Conservation (phyloP, 2,329 filamentous ascomycete genomes). For the Falciphora oryzae region DNA sequence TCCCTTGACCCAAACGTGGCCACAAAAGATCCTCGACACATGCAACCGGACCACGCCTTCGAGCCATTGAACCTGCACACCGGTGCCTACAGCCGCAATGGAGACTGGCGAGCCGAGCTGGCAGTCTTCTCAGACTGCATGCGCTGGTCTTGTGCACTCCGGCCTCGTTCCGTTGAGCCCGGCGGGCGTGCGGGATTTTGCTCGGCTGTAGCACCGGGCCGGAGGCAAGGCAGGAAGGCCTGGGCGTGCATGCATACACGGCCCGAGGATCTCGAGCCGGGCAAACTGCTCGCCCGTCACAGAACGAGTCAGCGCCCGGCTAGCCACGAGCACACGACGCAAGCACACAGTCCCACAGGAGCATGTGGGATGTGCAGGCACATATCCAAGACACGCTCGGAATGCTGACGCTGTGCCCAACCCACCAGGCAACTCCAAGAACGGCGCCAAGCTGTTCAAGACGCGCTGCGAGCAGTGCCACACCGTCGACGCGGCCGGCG, state of each 20-base stretch:
- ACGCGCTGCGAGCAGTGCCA: conserved; percentile 98
- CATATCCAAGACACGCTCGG: background rate
- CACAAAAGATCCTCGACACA: background rate
- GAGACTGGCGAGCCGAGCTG: no score
- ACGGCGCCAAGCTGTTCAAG: conserved; percentile 99
- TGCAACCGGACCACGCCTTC: background rate
- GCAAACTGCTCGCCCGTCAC: background rate
- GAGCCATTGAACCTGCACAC: background rate
- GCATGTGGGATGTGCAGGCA: background rate
- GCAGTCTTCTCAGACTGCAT: background rate
- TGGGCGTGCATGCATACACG: background rate
- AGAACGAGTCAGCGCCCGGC: background rate
- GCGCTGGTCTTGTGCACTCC: background rate
- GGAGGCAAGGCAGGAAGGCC: background rate
- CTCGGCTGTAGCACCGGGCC: background rate
- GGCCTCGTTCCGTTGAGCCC: background rate
- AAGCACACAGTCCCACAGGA: background rate
- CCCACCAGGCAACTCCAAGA: conserved; percentile 74
- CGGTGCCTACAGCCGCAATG: background rate
- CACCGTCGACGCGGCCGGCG: conserved; percentile 82
- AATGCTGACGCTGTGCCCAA: background rate
- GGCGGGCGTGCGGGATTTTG: background rate
- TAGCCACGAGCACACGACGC: background rate
- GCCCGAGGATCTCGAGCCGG: conserved; percentile 3
- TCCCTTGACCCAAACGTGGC: background rate